These are phyloP conservation scores for Omphalotus guepiniiformis DNA, from an alignment of 768 basidiomycete genomes.

Conservation along the genomic window DNA sequence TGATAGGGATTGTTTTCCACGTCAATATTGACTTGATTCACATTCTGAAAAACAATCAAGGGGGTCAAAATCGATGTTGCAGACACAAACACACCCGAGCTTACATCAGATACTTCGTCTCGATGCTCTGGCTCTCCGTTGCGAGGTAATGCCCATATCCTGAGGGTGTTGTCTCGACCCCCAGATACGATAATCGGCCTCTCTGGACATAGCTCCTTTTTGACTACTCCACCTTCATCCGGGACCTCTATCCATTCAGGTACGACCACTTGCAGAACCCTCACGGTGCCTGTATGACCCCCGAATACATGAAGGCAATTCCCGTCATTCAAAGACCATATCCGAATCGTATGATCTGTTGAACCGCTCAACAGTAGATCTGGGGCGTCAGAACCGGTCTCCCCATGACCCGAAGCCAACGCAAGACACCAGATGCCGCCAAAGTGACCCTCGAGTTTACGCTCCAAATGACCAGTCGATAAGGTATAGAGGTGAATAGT, in stretches of 20 bases:
- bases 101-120: neutral
- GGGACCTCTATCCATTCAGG: slow-evolving; percentile 71
- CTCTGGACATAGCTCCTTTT: slow-evolving; percentile 64
- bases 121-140: neutral
- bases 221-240: slow-evolving; percentile 37
- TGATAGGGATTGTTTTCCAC: slow-evolving; percentile 75
- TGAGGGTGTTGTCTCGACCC: slow-evolving; percentile 62
- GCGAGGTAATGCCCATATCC: slow-evolving; percentile 52
- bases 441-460: slow-evolving; percentile 82
- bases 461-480: slow-evolving; percentile 66
- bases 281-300: slow-evolving; percentile 94
- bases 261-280: slow-evolving; percentile 93
- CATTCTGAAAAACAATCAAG: too few relatives aligned
- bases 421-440: slow-evolving; percentile 98
- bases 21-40: too few relatives aligned
- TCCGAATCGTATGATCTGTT: slow-evolving; percentile 88
- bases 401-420: slow-evolving; percentile 49
- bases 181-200: slow-evolving; percentile 71
- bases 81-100: too few relatives aligned
- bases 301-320: slow-evolving; percentile 92
- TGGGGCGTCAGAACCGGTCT: too few relatives aligned
- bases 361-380: slow-evolving; percentile 87
- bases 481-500: slow-evolving; percentile 94
- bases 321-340: slow-evolving; percentile 81
- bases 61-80: too few relatives aligned